Percentiles rank a stretch among this genome's conserved stretches.
Evolutionary conservation across 805 yeast genomes (phyloP).

Genomic region (Teunomyces gatunensis): DNA sequence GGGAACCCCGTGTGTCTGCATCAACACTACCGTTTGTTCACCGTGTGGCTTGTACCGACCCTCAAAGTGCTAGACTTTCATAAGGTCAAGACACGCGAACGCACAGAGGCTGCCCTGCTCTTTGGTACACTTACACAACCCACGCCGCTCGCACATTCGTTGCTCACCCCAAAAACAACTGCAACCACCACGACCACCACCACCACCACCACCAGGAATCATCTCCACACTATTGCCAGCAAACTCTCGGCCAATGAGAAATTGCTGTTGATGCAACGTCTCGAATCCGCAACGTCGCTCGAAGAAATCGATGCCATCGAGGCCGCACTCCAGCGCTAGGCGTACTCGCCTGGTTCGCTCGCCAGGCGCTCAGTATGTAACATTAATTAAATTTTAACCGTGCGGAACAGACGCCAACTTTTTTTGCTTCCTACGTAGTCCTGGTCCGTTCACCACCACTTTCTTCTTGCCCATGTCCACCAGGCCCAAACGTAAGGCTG

Average conservation of each 20-base stretch:
- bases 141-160: conserved; percentile 14
- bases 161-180: conserved; percentile 8
- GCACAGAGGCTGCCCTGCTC: conserved; percentile 41
- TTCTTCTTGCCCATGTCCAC: conserved; percentile 15
- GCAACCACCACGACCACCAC: too few species aligned
- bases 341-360: too few species aligned
- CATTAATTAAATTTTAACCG: neutral
- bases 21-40: conserved; percentile 55
- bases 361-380: neutral
- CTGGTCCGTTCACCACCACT: too few species aligned
- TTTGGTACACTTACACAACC: conserved; percentile 32
- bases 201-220: conserved; percentile 20
- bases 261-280: conserved; percentile 46
- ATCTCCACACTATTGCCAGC: conserved; percentile 33
- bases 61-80: conserved; percentile 66
- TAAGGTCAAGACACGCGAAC: conserved; percentile 56
- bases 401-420: neutral
- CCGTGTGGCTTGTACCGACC: conserved; percentile 62
- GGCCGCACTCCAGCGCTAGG: conserved; percentile 10
- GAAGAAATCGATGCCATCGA: conserved; percentile 77
- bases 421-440: neutral
- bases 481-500: conserved; percentile 38
- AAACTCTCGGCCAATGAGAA: conserved; percentile 57
- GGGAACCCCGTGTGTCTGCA: conserved; percentile 57
- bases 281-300: conserved; percentile 63